Evolutionary conservation across 257 asterid species (phyloP), one percentile per base, ranked within the genome.

Genomic region (Euphrasia confusa): DNA sequence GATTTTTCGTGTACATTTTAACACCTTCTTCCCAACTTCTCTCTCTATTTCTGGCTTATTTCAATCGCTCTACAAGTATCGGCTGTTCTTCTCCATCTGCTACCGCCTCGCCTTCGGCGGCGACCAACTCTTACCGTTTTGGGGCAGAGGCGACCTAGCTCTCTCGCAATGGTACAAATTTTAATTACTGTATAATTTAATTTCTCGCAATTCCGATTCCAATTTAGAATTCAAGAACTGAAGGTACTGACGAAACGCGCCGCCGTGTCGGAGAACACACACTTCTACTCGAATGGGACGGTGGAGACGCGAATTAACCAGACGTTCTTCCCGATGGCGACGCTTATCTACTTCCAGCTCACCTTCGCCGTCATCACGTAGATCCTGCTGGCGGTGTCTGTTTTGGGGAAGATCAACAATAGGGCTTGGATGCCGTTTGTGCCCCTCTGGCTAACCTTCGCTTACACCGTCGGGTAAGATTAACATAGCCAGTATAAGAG

Each of bases 401-500:
- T 88, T 3, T 66, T 90, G 72, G 98, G 83, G 42, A 57, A 96
- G 74, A 85, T 90, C 96, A 88, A 78, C 18, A 90, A 88, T n/a
- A 83, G 54, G 65, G 98, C 98, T 4, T 90, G 98, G 98, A 88
- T 90, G 95, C 91, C 85, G 61, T 88, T 90, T 44, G 98, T 90
- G 54, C 98, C 96, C 0, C 91, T 85, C 3, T 90, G 96, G 98
- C 74, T 90, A 40, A 73, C 79, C 2, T 85, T 90, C 66, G 85
- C 91, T 56, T 88, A 90, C 65, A 88, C 95, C 0, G 84, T 90
- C 57, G 98, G 18, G 73, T 14, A 44, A 58, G 47, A 49, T 7
- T 52, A 60, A 59, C 15, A 24, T 49, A 4, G 47, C 65, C 33
- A 14, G 15, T 63, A 33, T 33, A 33, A 33, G 40, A 33, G 49